Conservation (phyloP, 2,329 filamentous ascomycete species). For the Pyrenochaeta sp. region DNA sequence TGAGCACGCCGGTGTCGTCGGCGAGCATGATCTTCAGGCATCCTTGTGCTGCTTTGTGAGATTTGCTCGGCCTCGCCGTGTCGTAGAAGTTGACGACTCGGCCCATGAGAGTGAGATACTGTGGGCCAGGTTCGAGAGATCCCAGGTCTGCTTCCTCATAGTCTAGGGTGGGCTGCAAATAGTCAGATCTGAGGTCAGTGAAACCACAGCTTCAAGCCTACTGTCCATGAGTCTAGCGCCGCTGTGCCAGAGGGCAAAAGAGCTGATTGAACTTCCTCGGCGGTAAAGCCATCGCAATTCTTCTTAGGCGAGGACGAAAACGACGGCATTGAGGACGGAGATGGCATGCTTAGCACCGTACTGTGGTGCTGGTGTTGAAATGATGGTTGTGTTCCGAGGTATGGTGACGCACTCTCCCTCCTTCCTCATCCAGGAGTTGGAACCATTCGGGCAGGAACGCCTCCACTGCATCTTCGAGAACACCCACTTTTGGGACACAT, state of each 20-base stretch:
- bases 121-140: conserved; percentile 58
- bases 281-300: conserved; percentile 62
- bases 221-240: conserved; percentile 27
- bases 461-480: no score
- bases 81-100: conserved; percentile 64
- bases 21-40: conserved; percentile 64
- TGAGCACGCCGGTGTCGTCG: conserved; percentile 63
- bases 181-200: conserved; percentile 5
- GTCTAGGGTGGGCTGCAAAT: conserved; percentile 53
- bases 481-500: no score
- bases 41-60: conserved; percentile 56
- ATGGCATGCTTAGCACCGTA: conserved; percentile 39
- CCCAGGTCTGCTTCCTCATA: conserved; percentile 60
- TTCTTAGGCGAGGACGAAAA: conserved; percentile 42
- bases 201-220: not conserved
- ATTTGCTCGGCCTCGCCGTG: conserved; percentile 51
- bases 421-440: not conserved
- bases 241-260: conserved; percentile 43
- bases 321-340: conserved; percentile 53
- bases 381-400: conserved; percentile 3
- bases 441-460: not conserved
- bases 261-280: conserved; percentile 53
- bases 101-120: conserved; percentile 61
- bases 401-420: conserved; percentile 16
- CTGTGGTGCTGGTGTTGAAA: not conserved